Base-by-base conservation (phyloP, 2,329 filamentous ascomycete species). In the Monosporascus sp. region DNA sequence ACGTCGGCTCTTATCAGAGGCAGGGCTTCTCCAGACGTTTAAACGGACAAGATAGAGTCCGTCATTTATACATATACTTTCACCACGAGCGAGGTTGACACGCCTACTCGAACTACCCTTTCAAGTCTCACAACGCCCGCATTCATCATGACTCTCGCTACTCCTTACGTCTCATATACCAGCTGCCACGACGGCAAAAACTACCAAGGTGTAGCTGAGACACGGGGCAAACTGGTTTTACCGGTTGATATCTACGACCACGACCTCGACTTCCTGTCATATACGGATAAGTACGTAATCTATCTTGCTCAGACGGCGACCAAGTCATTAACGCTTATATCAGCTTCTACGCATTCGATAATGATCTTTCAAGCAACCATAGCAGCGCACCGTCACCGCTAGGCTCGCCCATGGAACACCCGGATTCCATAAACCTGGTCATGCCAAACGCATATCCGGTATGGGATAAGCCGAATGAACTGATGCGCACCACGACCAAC, bases 401-500 rank as follows among this genome's bases (percentile, higher is more conserved):
- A 27, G n/a, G 22, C 11, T 46, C 43, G 8, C 43, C 43, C 7
- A 46, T 46, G 43, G 43, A 46, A 27, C 22, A 24, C 15, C 14
- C 22, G 22, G 43, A 46, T n/a, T 24, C n/a, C 7, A 17, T 27
- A 3, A 25, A 11, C 14, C 22, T 46, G 14, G 15, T 18, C 7
- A 27, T 46, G 43, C 43, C 43, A 31, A 46, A 11, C 22, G 7
- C 24, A n/a, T 46, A 46, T 9, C 43, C 22, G 8, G 43, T 46
- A 7, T 46, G 43, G 43, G 24, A 46, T 27, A 24, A 31, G 24
- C 24, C 43, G 43, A 46, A 25, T 15, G 43, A 46, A 15, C 14
- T 17, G 43, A 27, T 46, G 43, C 24, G 8, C 24, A 31, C 17
- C 27, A 57, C 37, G 43, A 49, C 48, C 47, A 53, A 46, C 24